phyloP scores from a whole-genome alignment of 352 stramenopile genomes.

The Phytophthora uliginosa region DNA sequence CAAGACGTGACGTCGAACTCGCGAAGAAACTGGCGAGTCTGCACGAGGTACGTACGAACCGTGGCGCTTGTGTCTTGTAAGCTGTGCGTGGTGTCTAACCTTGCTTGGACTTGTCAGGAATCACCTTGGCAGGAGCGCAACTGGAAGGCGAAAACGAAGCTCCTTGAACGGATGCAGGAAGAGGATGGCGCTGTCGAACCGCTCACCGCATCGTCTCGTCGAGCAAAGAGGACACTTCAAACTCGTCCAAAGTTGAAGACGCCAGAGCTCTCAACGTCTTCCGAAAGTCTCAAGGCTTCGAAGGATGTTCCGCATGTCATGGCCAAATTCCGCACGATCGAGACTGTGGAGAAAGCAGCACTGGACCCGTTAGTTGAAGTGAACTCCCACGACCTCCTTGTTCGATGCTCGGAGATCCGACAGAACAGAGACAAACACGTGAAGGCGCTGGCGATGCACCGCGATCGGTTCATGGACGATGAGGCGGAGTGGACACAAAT shows the following conservation, averaged over 20 bases:
- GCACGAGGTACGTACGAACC: conserved; percentile 13
- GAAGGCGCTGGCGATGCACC: conserved; percentile 47
- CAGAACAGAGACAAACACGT: conserved; percentile 63
- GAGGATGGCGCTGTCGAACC: conserved; percentile 3
- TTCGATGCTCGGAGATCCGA: conserved; percentile 72
- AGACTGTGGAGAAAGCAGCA: conserved; percentile 70
- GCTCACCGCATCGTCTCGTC: neutral
- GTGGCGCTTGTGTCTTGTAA: neutral
- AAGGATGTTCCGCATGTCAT: conserved; percentile 4
- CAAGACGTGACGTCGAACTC: conserved; percentile 15
- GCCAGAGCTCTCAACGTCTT: neutral
- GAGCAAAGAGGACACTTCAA: neutral
- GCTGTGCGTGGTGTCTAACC: neutral
- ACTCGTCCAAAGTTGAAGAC: neutral
- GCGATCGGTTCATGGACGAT: conserved; percentile 64
- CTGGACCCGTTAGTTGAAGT: conserved; percentile 57
- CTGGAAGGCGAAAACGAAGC: conserved; percentile 46
- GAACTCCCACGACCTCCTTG: conserved; percentile 80
- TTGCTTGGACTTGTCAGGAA: conserved; percentile 30
- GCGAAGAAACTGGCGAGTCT: conserved; percentile 23
- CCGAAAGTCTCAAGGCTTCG: conserved; percentile 4
- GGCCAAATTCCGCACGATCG: conserved; percentile 56
- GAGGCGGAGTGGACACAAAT: conserved; percentile 73
- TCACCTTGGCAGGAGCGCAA: conserved; percentile 86
- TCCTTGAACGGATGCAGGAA: conserved; percentile 17